Evolutionary conservation across 768 basidiomycete species (phyloP).

Genomic region (Tulasnella sp.): DNA sequence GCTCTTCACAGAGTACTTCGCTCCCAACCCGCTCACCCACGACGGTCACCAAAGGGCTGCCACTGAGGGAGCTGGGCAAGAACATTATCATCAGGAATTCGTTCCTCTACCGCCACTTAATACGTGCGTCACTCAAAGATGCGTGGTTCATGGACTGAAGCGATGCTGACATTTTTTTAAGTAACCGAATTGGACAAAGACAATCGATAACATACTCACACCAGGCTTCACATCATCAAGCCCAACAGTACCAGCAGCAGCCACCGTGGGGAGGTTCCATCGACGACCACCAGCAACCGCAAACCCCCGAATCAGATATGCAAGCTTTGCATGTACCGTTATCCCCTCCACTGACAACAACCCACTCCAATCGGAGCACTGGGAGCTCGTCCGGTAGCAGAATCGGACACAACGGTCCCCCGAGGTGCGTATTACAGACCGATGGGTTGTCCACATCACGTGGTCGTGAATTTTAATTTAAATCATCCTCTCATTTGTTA

Average conservation of each 20-base stretch:
- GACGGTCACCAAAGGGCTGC: not conserved
- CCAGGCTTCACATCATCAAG: no score
- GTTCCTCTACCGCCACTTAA: not conserved
- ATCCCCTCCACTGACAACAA: no score
- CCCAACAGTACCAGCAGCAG: no score
- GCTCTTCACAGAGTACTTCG: not conserved
- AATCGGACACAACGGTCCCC: not conserved
- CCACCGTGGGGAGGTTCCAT: no score
- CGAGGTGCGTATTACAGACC: not conserved
- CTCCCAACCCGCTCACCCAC: not conserved
- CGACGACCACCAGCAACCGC: no score
- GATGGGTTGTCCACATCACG: not conserved
- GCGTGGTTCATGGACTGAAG: not conserved
- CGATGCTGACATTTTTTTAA: not conserved
- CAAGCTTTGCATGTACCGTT: no score
- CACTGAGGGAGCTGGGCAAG: not conserved
- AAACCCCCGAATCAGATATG: no score
- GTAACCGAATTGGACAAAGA: not conserved
- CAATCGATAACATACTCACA: no score
- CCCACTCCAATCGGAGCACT: not conserved
- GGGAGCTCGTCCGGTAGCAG: not conserved
- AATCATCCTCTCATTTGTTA: not conserved
- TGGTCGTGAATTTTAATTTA: not conserved
- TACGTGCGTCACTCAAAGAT: not conserved
- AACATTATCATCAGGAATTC: not conserved